Evolutionary conservation across 2,329 filamentous ascomycete species (phyloP).

Genomic region (Alternaria alternata): DNA sequence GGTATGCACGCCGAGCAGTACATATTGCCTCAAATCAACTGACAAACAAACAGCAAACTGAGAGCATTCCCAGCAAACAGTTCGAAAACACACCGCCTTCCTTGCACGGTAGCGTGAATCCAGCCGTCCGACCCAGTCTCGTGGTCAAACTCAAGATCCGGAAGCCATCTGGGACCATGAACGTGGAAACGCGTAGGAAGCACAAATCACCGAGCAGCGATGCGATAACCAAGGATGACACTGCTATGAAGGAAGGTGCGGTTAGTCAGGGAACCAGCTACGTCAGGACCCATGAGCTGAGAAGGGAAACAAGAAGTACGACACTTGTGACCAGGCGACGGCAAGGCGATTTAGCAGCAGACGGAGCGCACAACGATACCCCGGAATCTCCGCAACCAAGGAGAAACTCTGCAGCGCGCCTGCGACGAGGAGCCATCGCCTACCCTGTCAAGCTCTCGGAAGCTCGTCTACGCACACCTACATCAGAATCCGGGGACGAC

Average conservation of each 20-base stretch:
- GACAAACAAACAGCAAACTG: neutral
- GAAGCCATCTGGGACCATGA: neutral
- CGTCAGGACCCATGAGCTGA: neutral
- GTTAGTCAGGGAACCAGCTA: fast-evolving
- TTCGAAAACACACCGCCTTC: neutral
- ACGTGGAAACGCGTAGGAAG: neutral
- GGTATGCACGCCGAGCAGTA: neutral
- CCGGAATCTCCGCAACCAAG: neutral
- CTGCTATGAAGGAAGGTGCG: neutral
- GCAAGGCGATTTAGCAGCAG: neutral
- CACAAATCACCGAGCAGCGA: neutral
- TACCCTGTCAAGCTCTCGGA: neutral
- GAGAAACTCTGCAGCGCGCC: neutral
- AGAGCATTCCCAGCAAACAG: neutral
- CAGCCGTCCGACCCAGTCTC: neutral
- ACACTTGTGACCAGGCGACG: neutral
- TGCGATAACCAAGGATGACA: neutral
- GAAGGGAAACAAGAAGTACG: neutral
- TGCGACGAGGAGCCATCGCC: neutral
- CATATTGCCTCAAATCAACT: neutral
- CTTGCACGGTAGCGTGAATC: neutral
- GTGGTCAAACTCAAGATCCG: slow-evolving; percentile 1
- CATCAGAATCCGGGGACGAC: neutral
- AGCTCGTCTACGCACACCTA: neutral
- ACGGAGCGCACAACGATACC: too few species aligned